Evolutionary conservation across 495 filamentous ascomycete genomes (phyloP), one percentile per base, ranked within the genome.

Genomic region (Xylaria nigripes): DNA sequence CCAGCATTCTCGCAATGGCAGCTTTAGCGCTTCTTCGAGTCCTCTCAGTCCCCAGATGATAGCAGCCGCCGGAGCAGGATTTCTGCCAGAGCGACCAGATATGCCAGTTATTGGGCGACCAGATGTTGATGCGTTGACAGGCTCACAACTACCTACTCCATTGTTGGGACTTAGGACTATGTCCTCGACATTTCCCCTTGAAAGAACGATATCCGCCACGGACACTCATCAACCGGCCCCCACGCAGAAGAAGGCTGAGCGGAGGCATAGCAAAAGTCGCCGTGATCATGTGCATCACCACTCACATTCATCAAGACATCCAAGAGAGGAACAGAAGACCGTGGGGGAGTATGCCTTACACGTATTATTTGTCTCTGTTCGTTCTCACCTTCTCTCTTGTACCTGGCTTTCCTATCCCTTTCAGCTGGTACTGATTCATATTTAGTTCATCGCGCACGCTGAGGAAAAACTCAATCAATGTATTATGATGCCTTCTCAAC

Each of bases 281-380:
- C 80, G 85, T 50, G 86, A 87, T 45, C 84, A 87, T 64, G 74
- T 80, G 24, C 90, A 89, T 60, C 82, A 88, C 60, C 87, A 85
- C 56, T 90, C 89, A 10, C 87, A 92, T 64, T 95, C 90, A 25
- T 87, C 86, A 38, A 81, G 84, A 53, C 83, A 84, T 57, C 79
- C 84, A 63, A 75, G 78, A 62, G 78, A 82, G 29, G 87, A 95
- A 61, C 77, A 81, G 55, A 95, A 90, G 71, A 95, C 89, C 0
- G 90, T 95, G 46, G 92, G 90, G 44, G 93, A 98, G 75, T 96
- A 95, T 78, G 91, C 94, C 22, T 74, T 97, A 50, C 92, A 97
- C 70, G 92, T 96, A 62, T 74, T 98, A 29, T 96, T 98, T 70
- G 96, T 91, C 57, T 89, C 91, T 47, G 85, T 87, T 65, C 71